Evolutionary conservation across 2,329 filamentous ascomycete species (phyloP).

Genomic region (Fusarium beomiforme): DNA sequence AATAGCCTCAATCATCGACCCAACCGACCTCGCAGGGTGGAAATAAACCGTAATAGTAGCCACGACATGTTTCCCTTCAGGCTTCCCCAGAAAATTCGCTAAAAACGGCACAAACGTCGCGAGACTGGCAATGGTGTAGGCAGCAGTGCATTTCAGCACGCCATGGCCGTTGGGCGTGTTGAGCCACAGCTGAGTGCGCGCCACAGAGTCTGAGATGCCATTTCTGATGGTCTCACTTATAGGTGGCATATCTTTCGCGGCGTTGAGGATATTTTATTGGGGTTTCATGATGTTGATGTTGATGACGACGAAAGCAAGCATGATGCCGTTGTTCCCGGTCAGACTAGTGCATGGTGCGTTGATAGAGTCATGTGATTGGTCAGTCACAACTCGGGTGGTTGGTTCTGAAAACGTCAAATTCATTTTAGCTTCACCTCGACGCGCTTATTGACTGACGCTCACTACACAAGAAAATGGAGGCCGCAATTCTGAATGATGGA

Average conservation of each 20-base stretch:
- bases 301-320: not conserved
- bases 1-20: constrained; percentile 89
- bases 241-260: constrained; percentile 1
- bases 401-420: not conserved
- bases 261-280: not conserved
- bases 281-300: constrained; percentile 17
- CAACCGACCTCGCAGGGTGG: constrained; percentile 85
- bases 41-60: constrained; percentile 96
- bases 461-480: too few species aligned
- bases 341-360: not conserved
- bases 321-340: constrained; percentile 11
- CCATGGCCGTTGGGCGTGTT: constrained; percentile 78
- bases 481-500: too few species aligned
- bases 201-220: constrained; percentile 48
- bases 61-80: constrained; percentile 93
- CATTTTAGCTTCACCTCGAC: not conserved
- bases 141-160: constrained; percentile 90
- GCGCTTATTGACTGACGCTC: not conserved
- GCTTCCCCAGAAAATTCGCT: constrained; percentile 77
- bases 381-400: not conserved
- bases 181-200: constrained; percentile 66
- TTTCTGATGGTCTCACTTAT: constrained; percentile 20
- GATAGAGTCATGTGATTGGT: constrained; percentile 25
- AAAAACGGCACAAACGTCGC: constrained; percentile 83
- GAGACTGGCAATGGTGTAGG: constrained; percentile 86